phyloP scores from a whole-genome alignment of 495 filamentous ascomycete species.

The Annulohypoxylon bovei region DNA sequence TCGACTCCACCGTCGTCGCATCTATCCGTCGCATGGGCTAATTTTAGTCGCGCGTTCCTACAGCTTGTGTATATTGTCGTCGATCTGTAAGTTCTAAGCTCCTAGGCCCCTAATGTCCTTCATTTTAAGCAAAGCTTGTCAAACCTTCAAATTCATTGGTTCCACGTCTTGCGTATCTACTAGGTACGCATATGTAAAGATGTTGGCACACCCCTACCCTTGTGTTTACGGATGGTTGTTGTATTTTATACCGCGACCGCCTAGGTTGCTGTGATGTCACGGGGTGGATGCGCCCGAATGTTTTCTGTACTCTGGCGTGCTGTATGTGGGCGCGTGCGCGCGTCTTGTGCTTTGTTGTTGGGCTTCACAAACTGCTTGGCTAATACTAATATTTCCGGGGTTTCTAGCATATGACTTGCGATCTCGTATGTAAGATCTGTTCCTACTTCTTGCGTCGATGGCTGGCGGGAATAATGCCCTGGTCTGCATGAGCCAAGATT shows the following conservation, averaged over 20 bases:
- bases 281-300: conserved; percentile 28
- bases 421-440: conserved; percentile 83
- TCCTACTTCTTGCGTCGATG: conserved; percentile 54
- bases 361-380: conserved; percentile 41
- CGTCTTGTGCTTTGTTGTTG: conserved; percentile 38
- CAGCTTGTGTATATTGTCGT: conserved; percentile 99
- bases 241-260: conserved; percentile 5
- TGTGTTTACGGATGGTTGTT: conserved; percentile 26
- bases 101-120: conserved; percentile 16
- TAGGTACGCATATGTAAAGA: conserved; percentile 41
- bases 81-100: conserved; percentile 82
- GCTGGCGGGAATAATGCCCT: conserved; percentile 46
- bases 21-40: conserved; percentile 48
- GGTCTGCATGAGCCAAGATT: conserved; percentile 47
- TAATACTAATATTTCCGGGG: conserved; percentile 45
- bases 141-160: conserved; percentile 46
- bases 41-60: conserved; percentile 59
- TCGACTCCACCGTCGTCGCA: conserved; percentile 41
- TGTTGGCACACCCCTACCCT: conserved; percentile 30
- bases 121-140: conserved; percentile 45
- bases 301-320: conserved; percentile 20
- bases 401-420: conserved; percentile 98
- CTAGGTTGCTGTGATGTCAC: conserved; percentile 37
- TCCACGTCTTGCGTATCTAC: conserved; percentile 46
- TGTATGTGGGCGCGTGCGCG: conserved; percentile 32